Percentiles rank a stretch among this genome's conserved stretches.
These are phyloP conservation scores for Annulohypoxylon stygium DNA, from an alignment of 495 filamentous ascomycete genomes.

Conservation along the genomic window DNA sequence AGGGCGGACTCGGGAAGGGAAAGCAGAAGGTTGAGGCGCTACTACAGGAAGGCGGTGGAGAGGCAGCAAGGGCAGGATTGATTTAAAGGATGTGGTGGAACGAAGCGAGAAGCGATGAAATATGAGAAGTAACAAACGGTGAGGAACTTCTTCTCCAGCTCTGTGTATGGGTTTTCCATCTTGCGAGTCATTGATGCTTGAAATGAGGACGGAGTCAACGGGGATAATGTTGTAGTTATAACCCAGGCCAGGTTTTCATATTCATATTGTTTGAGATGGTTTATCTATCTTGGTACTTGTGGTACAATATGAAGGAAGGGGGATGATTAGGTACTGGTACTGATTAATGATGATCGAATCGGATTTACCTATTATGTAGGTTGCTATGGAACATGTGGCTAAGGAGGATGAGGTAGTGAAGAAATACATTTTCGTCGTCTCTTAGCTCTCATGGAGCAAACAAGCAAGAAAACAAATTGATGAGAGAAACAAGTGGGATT, in stretches of 20 bases:
- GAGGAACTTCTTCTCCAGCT: neutral
- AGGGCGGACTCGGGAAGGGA: constrained; percentile 82
- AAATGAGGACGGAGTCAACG: constrained; percentile 18
- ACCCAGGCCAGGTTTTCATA: constrained; percentile 3
- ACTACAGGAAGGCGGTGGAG: constrained; percentile 80
- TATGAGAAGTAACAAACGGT: neutral
- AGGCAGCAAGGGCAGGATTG: constrained; percentile 80
- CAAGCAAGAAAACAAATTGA: too few species aligned
- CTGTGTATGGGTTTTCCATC: neutral
- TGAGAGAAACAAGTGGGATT: too few species aligned
- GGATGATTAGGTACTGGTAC: neutral
- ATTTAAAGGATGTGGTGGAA: constrained; percentile 24
- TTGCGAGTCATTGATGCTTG: neutral
- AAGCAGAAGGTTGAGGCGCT: constrained; percentile 79
- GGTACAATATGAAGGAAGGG: neutral
- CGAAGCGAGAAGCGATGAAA: neutral
- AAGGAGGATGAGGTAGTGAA: neutral
- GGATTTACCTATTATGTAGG: neutral
- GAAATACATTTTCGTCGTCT: neutral
- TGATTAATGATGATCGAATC: neutral
- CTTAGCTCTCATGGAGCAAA: neutral
- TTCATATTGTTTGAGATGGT: neutral
- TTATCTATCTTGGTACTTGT: neutral
- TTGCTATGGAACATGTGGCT: neutral
- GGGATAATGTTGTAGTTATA: constrained; percentile 12